These are phyloP conservation scores for Emmonsiellopsis sp. DNA, from an alignment of 2,329 filamentous ascomycete genomes.

Conservation along the genomic window DNA sequence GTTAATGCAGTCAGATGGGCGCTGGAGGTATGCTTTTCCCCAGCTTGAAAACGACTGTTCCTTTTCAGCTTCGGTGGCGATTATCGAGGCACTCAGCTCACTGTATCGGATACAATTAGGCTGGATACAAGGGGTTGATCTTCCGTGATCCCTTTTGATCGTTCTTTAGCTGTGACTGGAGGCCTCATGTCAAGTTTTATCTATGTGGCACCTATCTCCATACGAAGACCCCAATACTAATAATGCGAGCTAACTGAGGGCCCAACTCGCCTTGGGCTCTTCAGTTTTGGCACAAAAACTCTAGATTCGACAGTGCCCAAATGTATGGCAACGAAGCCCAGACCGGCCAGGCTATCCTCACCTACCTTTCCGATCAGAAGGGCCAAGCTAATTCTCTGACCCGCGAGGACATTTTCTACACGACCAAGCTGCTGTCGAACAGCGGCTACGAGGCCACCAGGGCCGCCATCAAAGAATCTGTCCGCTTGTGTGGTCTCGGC, in stretches of 20 bases:
- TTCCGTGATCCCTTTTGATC: background rate
- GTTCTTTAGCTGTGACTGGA: no score
- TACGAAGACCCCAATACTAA: background rate
- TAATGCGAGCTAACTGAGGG: background rate
- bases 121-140: slow-evolving; percentile 7
- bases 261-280: background rate
- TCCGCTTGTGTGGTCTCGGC: slow-evolving; percentile 56
- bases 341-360: slow-evolving; percentile 42
- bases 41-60: background rate
- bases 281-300: background rate
- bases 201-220: background rate
- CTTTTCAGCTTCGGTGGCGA: background rate
- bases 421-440: slow-evolving; percentile 45
- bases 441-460: slow-evolving; percentile 37
- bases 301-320: slow-evolving; percentile 47
- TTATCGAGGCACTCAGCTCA: background rate
- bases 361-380: slow-evolving; percentile 43
- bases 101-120: background rate
- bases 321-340: slow-evolving; percentile 46
- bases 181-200: no score
- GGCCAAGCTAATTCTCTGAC: slow-evolving; percentile 26
- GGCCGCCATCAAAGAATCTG: slow-evolving; percentile 49
- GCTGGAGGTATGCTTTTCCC: slow-evolving; percentile 35
- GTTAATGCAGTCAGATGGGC: slow-evolving; percentile 45
- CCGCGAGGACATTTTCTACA: slow-evolving; percentile 43